Conservation (phyloP, 805 yeast genomes). For the Teunomyces gatunensis region DNA sequence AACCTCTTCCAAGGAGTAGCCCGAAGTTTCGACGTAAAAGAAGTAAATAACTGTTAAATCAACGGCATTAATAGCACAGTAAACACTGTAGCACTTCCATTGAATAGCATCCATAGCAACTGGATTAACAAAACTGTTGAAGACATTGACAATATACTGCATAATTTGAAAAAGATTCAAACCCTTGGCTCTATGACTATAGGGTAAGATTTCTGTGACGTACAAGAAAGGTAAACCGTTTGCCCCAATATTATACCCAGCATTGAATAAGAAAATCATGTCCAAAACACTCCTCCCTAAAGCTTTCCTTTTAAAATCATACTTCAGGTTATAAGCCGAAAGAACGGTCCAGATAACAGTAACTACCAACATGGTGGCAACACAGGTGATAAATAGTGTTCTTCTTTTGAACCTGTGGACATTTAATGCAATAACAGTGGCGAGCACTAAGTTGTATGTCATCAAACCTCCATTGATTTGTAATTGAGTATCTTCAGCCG, state of each 20-base stretch:
- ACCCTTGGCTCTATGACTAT: constrained; percentile 42
- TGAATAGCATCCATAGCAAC: constrained; percentile 41
- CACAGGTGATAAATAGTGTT: constrained; percentile 17
- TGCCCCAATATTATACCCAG: constrained; percentile 39
- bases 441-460: neutral
- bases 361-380: constrained; percentile 33
- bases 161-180: constrained; percentile 25
- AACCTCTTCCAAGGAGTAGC: constrained; percentile 43
- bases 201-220: constrained; percentile 42
- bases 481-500: constrained; percentile 27
- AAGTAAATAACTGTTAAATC: constrained; percentile 28
- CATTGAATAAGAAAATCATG: constrained; percentile 48
- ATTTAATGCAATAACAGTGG: neutral
- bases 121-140: constrained; percentile 22
- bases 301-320: constrained; percentile 36
- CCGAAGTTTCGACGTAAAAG: constrained; percentile 41
- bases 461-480: constrained; percentile 4
- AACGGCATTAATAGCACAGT: constrained; percentile 27
- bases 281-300: constrained; percentile 48
- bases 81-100: constrained; percentile 46
- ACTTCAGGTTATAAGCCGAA: constrained; percentile 46
- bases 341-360: constrained; percentile 42
- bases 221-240: constrained; percentile 48
- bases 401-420: constrained; percentile 1
- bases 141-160: constrained; percentile 17